Base-by-base conservation (phyloP, 768 basidiomycete genomes). In the Gautieria morchelliformis region DNA sequence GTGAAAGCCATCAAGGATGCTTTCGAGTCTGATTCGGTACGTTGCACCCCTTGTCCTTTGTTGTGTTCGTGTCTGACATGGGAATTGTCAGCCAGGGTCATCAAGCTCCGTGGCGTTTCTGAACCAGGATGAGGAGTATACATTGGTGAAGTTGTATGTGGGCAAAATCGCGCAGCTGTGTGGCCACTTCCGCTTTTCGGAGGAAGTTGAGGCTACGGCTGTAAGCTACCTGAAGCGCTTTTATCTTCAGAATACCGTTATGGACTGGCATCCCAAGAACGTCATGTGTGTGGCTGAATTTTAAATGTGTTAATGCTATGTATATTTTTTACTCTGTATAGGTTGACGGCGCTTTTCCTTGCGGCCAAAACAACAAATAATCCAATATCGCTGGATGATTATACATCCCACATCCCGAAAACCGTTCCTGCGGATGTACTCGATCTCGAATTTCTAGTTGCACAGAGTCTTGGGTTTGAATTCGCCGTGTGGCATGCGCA, bases 241-340 rank as follows among this genome's bases (percentile, higher is more conserved):
- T 71, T 99, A 98, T 68, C 78, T 98, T 56, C 88, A 88, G 72
- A 98, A 98, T 66, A 98, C 94, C 2, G 92, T 93, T 53, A 97
- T 98, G 93, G 96, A 98, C 68, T 97, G 92, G 86, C 96, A 98
- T 73, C 96, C 96, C 0, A 95, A 94, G 72, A 93, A 91, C 66
- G 91, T 99, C 65, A 99, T 99, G 96, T 96, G 65, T 50, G 85
- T 70, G 9, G 12, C n/a, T 40, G 37, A 52, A 35, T 33, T 22
- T 52, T 35, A 45, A 14, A 20, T 20, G 17, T 30, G 39, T 14
- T 39, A 49, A 52, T 44, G 22, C 30, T 15, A n/a, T 8, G 33
- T 17, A 22, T 32, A 39, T 35, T 51, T 11, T 24, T 42, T 22
- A 55, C 37, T 32, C 45, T 14, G 35, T 37, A 14, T 62, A 99